Conservation (phyloP, 2,329 filamentous ascomycete species). For the Pseudocercospora macadamiae region DNA sequence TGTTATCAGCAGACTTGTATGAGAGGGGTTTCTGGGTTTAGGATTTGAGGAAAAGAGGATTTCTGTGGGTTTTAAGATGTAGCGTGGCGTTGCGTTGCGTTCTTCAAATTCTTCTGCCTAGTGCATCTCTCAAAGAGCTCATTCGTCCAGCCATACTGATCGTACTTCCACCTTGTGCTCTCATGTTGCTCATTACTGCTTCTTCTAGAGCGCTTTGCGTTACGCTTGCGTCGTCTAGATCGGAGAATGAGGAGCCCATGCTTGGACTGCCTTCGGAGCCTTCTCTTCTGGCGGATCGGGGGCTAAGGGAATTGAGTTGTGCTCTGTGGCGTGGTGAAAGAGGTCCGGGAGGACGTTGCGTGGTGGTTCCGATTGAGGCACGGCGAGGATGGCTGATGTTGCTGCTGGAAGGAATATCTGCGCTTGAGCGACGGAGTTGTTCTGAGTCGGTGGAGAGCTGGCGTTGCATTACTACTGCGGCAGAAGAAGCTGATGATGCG, state of each 20-base stretch:
- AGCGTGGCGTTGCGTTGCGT: too few species aligned
- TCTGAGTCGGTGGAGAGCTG: constrained; percentile 18
- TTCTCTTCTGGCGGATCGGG: constrained; percentile 56
- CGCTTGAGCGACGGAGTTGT: neutral
- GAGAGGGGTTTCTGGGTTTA: constrained; percentile 11
- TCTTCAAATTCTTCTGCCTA: constrained; percentile 18
- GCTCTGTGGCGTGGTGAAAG: constrained; percentile 59
- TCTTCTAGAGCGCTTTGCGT: constrained; percentile 81
- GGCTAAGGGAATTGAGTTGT: constrained; percentile 61
- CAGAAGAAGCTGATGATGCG: constrained; percentile 47
- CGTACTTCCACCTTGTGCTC: constrained; percentile 47
- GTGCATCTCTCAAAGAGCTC: constrained; percentile 53
- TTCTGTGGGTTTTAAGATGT: neutral
- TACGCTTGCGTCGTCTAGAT: constrained; percentile 80
- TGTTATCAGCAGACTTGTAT: constrained; percentile 22
- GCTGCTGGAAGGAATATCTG: neutral
- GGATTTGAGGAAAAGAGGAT: neutral
- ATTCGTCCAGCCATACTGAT: constrained; percentile 53
- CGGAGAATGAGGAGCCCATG: constrained; percentile 85
- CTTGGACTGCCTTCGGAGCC: constrained; percentile 75
- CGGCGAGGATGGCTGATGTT: neutral
- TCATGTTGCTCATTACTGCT: constrained; percentile 72
- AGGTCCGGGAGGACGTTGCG: constrained; percentile 29
- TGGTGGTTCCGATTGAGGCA: constrained; percentile 6
- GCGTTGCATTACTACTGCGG: constrained; percentile 36